Evolutionary conservation across 768 basidiomycete species (phyloP).

Genomic region (Boletus reticuloceps): DNA sequence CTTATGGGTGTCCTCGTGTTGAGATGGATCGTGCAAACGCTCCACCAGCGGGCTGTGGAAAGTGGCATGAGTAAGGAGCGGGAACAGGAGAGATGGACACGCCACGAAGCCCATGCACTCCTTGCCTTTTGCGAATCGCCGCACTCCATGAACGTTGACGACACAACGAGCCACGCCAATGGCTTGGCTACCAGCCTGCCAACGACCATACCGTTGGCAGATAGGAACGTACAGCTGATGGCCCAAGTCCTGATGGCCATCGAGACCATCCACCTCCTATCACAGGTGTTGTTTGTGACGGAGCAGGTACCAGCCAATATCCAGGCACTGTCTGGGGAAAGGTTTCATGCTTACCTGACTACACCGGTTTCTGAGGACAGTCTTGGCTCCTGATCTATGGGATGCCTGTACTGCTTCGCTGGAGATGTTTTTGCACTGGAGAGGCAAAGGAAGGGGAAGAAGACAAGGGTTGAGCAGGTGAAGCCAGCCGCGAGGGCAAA

Average conservation of each 20-base stretch:
- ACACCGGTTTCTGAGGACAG: slow-evolving; percentile 16
- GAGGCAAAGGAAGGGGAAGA: slow-evolving; percentile 43
- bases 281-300: slow-evolving; percentile 58
- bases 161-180: slow-evolving; percentile 18
- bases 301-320: slow-evolving; percentile 45
- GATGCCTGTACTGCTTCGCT: slow-evolving; percentile 46
- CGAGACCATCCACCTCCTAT: slow-evolving; percentile 58
- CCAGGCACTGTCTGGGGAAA: slow-evolving; percentile 54
- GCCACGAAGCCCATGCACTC: slow-evolving; percentile 56
- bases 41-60: slow-evolving; percentile 53
- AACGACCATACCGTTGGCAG: slow-evolving; percentile 35
- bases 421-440: slow-evolving; percentile 49
- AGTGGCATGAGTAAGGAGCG: slow-evolving; percentile 50
- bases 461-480: slow-evolving; percentile 21
- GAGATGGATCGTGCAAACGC: slow-evolving; percentile 56
- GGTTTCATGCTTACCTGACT: slow-evolving; percentile 55
- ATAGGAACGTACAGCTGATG: slow-evolving; percentile 65
- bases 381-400: slow-evolving; percentile 40
- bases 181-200: slow-evolving; percentile 15
- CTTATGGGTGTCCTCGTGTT: slow-evolving; percentile 54
- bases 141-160: background rate
- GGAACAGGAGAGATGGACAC: slow-evolving; percentile 69
- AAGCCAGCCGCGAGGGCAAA: slow-evolving; percentile 20
- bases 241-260: slow-evolving; percentile 62
- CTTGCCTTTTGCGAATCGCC: slow-evolving; percentile 45